Percentiles rank a stretch among this genome's conserved stretches.
phyloP scores from a whole-genome alignment of 345 rosid genomes.

The Excoecaria agallocha region DNA sequence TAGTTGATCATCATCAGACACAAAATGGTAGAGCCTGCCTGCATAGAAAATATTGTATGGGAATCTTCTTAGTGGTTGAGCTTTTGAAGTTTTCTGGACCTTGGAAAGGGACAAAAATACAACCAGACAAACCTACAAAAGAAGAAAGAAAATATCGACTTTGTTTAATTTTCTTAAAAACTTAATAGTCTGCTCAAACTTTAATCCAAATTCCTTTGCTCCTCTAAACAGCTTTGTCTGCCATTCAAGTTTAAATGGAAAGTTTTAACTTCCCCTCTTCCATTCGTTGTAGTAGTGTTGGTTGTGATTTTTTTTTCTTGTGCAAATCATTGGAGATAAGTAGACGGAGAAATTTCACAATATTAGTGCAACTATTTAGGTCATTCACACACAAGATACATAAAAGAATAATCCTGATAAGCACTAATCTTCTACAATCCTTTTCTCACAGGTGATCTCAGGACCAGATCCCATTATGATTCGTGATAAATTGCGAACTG shows the following conservation, averaged over 20 bases:
- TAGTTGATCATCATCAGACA: neutral
- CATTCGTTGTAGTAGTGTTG: neutral
- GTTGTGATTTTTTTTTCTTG: neutral
- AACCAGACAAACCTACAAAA: neutral
- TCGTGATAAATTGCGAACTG: constrained; percentile 41
- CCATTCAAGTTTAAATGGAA: neutral
- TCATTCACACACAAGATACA: neutral
- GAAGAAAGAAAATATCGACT: neutral
- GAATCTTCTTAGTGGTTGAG: neutral
- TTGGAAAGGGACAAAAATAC: neutral
- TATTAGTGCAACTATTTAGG: neutral
- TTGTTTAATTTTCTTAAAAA: neutral
- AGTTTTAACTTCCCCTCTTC: neutral
- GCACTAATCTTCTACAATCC: neutral
- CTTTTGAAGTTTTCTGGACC: constrained; percentile 9
- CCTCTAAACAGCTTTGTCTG: neutral
- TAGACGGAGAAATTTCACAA: neutral
- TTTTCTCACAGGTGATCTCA: constrained; percentile 55
- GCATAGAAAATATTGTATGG: neutral
- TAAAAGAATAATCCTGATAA: neutral
- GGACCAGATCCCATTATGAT: constrained; percentile 71
- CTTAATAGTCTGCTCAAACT: neutral
- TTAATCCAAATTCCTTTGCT: neutral
- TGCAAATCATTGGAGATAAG: neutral
- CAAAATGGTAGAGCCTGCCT: neutral